Percentiles rank a stretch among this genome's conserved stretches.
Conservation (phyloP, 106 monocot genomes). For the Triglochin maritima region DNA sequence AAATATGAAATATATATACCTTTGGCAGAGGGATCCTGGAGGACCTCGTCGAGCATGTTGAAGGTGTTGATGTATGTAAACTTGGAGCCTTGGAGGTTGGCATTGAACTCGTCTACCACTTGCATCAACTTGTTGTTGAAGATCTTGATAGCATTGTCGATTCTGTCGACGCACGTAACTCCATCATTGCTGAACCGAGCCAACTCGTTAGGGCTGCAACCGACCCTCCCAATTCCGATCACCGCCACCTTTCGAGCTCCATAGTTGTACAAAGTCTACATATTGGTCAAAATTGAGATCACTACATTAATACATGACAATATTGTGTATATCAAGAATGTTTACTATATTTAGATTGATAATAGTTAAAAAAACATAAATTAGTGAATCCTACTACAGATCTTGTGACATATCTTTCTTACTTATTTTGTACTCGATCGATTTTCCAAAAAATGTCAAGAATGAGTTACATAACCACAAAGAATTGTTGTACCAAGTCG, state of each 20-base stretch:
- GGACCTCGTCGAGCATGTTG: constrained; percentile 45
- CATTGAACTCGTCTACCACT: constrained; percentile 53
- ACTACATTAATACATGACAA: too few relatives aligned
- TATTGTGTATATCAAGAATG: too few relatives aligned
- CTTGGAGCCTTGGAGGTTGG: constrained; percentile 40
- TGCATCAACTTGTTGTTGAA: constrained; percentile 27
- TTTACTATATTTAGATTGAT: too few relatives aligned
- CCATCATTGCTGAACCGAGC: constrained; percentile 54
- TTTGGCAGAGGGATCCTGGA: constrained; percentile 25
- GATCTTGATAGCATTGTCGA: constrained; percentile 30
- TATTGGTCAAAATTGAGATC: background rate
- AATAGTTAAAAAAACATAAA: too few relatives aligned
- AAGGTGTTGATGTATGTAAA: constrained; percentile 77
- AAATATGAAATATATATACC: constrained; percentile 18
- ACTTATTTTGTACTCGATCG: background rate
- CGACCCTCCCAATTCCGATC: constrained; percentile 67
- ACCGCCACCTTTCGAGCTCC: constrained; percentile 54
- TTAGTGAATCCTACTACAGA: background rate
- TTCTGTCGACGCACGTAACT: constrained; percentile 40
- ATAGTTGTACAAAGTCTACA: constrained; percentile 23
- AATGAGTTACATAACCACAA: too few relatives aligned
- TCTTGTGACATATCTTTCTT: background rate
- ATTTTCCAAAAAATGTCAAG: background rate
- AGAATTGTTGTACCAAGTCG: too few relatives aligned
- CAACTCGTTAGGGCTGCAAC: constrained; percentile 82